Base-by-base conservation (phyloP, 352 stramenopile species). In the Phytophthora brassicae region DNA sequence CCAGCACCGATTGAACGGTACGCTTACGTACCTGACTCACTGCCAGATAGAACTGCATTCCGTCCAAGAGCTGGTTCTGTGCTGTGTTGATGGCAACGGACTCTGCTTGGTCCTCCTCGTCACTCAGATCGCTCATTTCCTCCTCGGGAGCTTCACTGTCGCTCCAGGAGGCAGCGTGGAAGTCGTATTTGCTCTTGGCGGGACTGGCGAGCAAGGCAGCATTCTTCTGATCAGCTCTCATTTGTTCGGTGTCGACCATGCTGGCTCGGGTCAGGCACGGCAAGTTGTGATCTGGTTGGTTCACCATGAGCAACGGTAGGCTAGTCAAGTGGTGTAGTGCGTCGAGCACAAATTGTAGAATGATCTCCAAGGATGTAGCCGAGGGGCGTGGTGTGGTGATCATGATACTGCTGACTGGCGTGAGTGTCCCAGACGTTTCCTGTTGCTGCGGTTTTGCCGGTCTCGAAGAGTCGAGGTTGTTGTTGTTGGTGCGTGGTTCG, bases 41-140 rank as follows among this genome's bases (percentile, higher is more conserved):
- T n/a, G 72, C 68, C 12, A 73, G 59, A 69, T 89, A 91, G 60
- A 89, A 91, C 47, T 87, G 46, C n/a, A 91, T 50, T 3, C 81
- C 81, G 29, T 88, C 77, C 14, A 86, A 79, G 39, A 84, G 61
- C 43, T 70, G 53, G 26, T 39, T 56, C 24, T 72, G 64, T 26
- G 60, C 45, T 65, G 64, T 53, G 23, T 11, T 64, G 33, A 9
- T 24, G 13, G 26, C 2, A 19, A 61, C 33, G 29, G 68, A 28
- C 5, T 43, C 35, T 23, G 23, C 20, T 20, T 26, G n/a, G 39
- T 56, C 11, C n/a, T 75, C 47, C 9, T 60, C 45, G 41, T 73
- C 47, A 51, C 56, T 42, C 33, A 70, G 39, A 23, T 69, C 64
- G 22, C 60, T 70, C 6, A 67, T 63, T 20, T 73, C 64, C 42